Evolutionary conservation across 2,329 filamentous ascomycete species (phyloP).

Genomic region (Didymella keratinophila): DNA sequence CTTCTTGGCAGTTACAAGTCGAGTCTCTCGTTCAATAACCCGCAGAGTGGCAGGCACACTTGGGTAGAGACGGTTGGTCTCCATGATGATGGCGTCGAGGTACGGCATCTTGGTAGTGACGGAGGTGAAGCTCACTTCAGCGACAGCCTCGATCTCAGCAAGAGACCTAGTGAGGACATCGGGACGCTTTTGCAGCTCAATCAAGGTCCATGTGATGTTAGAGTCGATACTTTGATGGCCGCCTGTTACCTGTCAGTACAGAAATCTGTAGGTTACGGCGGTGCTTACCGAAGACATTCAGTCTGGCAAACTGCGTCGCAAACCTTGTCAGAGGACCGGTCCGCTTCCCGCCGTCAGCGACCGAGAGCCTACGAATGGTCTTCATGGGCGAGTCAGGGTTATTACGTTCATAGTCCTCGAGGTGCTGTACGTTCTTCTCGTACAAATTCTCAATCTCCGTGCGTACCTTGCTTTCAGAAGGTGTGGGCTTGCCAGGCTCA

Average conservation of each 20-base stretch:
- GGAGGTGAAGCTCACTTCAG: background rate
- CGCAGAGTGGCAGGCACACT: conserved; percentile 13
- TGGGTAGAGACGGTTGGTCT: conserved; percentile 11
- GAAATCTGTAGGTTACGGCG: background rate
- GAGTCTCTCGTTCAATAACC: conserved; percentile 8
- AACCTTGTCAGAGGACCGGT: conserved; percentile 2
- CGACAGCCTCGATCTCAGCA: conserved; percentile 2
- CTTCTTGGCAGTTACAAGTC: conserved; percentile 2
- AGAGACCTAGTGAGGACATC: background rate
- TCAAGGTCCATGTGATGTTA: conserved; percentile 10
- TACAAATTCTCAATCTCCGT: conserved; percentile 1
- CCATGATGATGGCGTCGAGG: conserved; percentile 12
- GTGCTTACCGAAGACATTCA: conserved; percentile 5
- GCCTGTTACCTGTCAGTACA: background rate
- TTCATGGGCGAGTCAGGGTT: conserved; percentile 11
- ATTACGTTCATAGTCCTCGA: conserved; percentile 3
- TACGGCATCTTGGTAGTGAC: conserved; percentile 13
- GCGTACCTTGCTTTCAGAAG: conserved; percentile 7
- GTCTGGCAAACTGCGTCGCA: conserved; percentile 6
- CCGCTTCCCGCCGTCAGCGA: conserved; percentile 2
- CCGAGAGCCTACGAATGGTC: conserved; percentile 9
- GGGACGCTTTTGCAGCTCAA: conserved; percentile 7
- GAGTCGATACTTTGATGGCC: conserved; percentile 17
- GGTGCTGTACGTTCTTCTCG: conserved; percentile 3
- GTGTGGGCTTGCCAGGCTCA: conserved; percentile 5